Percentiles rank a stretch among this genome's conserved stretches.
Conservation (phyloP, 352 stramenopile genomes). For the Phytopythium oedochilum region DNA sequence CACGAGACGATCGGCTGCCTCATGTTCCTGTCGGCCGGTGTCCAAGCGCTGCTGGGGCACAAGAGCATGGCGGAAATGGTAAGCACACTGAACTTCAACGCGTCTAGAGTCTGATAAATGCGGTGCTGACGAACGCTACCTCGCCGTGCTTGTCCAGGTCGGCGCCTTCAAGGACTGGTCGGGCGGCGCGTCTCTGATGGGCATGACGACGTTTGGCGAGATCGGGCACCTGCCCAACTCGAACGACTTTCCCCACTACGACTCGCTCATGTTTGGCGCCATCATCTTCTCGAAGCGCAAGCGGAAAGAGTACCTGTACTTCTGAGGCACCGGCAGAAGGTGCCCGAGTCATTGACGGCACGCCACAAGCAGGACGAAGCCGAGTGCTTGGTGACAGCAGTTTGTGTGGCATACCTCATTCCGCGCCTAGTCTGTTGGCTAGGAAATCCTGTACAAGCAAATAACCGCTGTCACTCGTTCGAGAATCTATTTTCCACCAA, state of each 20-base stretch:
- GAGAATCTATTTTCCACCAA: conserved; percentile 16
- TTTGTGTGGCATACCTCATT: too few species aligned
- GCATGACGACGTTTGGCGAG: conserved; percentile 86
- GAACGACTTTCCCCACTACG: conserved; percentile 81
- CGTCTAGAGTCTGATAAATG: background rate
- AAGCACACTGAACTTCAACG: conserved; percentile 2
- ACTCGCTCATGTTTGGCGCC: conserved; percentile 87
- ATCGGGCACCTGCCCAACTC: conserved; percentile 79
- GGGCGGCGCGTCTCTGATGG: conserved; percentile 73
- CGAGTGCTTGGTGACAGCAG: too few species aligned
- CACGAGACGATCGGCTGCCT: conserved; percentile 79
- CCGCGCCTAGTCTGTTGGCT: too few species aligned
- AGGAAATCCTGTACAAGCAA: background rate
- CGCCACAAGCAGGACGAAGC: too few species aligned
- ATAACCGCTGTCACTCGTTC: background rate
- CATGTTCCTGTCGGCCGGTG: conserved; percentile 84
- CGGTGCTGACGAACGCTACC: background rate
- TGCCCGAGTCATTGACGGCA: too few species aligned
- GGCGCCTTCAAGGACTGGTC: conserved; percentile 85
- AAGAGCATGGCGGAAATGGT: conserved; percentile 89
- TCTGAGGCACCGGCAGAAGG: conserved; percentile 12
- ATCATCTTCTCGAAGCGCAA: conserved; percentile 86
- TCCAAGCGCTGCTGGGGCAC: conserved; percentile 80
- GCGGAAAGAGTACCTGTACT: conserved; percentile 74
- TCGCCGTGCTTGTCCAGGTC: conserved; percentile 32